Evolutionary conservation across 106 monocot species (phyloP).

Genomic region (Platanthera zijinensis): DNA sequence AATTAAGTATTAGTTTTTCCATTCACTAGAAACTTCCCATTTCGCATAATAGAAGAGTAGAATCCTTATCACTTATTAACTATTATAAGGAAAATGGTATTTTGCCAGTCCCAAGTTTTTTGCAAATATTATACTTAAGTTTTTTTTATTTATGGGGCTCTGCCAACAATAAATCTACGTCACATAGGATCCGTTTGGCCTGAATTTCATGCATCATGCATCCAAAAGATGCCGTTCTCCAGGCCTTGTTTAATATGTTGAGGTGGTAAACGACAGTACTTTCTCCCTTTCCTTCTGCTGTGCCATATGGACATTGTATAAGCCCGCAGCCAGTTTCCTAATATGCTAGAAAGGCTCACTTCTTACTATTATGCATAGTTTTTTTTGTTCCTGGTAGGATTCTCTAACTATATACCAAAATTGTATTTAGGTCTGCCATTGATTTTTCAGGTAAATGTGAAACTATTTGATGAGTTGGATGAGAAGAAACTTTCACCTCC

Average conservation of each 20-base stretch:
- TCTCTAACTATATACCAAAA: too few species aligned
- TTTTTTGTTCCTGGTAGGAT: too few species aligned
- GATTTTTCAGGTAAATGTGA: too few species aligned
- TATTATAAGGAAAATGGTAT: background rate
- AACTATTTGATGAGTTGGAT: too few species aligned
- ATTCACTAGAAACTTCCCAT: background rate
- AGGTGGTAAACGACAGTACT: background rate
- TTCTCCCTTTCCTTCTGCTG: background rate
- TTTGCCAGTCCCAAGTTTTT: background rate
- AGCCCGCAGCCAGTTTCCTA: too few species aligned
- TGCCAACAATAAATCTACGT: background rate
- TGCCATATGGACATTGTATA: background rate
- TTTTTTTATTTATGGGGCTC: background rate
- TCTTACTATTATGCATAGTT: too few species aligned
- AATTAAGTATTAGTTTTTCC: too few species aligned
- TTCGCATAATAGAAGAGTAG: background rate
- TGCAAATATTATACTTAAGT: background rate
- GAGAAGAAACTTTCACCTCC: too few species aligned
- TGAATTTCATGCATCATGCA: background rate
- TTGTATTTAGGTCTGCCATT: too few species aligned
- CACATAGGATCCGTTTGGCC: background rate
- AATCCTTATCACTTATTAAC: background rate
- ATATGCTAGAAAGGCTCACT: too few species aligned
- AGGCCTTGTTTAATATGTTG: background rate
- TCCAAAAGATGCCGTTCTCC: background rate